A percentile compares a stretch with the other conserved stretches of the same genome.
Evolutionary conservation across 2,329 filamentous ascomycete genomes (phyloP).

Genomic region (Talaromyces amestolkiae): DNA sequence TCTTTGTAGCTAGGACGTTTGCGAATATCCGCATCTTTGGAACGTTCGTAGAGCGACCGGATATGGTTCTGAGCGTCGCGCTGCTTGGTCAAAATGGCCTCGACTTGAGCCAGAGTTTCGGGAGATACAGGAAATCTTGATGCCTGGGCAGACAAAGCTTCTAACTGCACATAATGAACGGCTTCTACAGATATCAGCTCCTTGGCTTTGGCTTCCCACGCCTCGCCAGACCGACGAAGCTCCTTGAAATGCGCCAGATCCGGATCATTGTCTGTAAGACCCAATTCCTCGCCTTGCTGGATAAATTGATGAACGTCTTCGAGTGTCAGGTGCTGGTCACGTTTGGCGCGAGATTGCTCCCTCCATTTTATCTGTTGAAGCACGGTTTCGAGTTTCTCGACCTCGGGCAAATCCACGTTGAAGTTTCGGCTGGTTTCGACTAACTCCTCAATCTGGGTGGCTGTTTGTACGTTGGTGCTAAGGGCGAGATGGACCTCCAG

Average conservation of each 20-base stretch:
- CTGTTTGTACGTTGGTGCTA: slow-evolving; percentile 61
- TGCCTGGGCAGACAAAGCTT: slow-evolving; percentile 84
- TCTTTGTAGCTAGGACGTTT: slow-evolving; percentile 84
- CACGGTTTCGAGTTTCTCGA: slow-evolving; percentile 75
- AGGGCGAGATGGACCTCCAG: slow-evolving; percentile 69
- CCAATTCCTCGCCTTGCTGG: slow-evolving; percentile 70
- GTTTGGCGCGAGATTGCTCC: slow-evolving; percentile 67
- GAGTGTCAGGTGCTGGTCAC: slow-evolving; percentile 67
- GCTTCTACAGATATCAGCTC: slow-evolving; percentile 89
- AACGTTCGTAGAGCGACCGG: slow-evolving; percentile 73
- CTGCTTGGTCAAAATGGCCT: slow-evolving; percentile 92
- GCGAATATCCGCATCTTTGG: slow-evolving; percentile 69
- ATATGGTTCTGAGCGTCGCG: slow-evolving; percentile 91
- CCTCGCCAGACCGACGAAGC: slow-evolving; percentile 70
- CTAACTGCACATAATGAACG: slow-evolving; percentile 91
- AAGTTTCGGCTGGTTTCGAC: slow-evolving; percentile 87
- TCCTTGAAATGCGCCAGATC: slow-evolving; percentile 73
- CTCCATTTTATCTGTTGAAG: slow-evolving; percentile 88
- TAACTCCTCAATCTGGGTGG: slow-evolving; percentile 79
- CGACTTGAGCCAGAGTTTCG: slow-evolving; percentile 77
- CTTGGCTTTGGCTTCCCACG: slow-evolving; percentile 90
- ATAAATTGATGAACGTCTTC: slow-evolving; percentile 78
- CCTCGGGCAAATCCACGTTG: slow-evolving; percentile 86
- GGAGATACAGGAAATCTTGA: slow-evolving; percentile 74
- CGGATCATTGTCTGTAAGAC: slow-evolving; percentile 76